These are phyloP conservation scores for Termitomyces sp. DNA, from an alignment of 768 basidiomycete species.

Conservation along the genomic window DNA sequence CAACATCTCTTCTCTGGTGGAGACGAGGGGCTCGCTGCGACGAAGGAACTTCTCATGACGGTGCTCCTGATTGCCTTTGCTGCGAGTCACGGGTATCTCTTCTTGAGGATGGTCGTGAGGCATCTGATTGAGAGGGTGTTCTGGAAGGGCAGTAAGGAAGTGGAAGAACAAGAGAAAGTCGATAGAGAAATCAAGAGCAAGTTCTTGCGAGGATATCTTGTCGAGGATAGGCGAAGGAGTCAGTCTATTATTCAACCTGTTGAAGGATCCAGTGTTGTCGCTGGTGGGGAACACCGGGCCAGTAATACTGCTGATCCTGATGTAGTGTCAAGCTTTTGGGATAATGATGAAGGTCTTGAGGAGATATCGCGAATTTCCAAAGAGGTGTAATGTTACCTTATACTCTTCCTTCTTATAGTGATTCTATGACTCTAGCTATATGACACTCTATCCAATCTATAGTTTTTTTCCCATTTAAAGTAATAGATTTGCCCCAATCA, in stretches of 20 bases:
- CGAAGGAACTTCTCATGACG: conserved; percentile 51
- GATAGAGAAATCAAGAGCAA: conserved; percentile 44
- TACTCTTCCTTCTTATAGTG: not conserved
- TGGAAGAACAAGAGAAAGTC: conserved; percentile 48
- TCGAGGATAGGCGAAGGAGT: conserved; percentile 11
- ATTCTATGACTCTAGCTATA: not conserved
- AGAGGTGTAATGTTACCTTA: conserved; percentile 30
- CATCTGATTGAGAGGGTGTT: conserved; percentile 71
- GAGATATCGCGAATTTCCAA: conserved; percentile 68
- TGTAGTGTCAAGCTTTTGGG: conserved; percentile 54
- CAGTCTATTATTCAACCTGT: conserved; percentile 13
- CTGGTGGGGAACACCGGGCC: conserved; percentile 8
- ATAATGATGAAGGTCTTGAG: conserved; percentile 66
- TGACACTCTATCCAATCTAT: not conserved
- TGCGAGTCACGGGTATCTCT: conserved; percentile 83
- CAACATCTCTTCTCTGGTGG: conserved; percentile 20
- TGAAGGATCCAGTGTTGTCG: conserved; percentile 12
- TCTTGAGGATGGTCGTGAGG: conserved; percentile 58
- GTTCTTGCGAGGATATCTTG: conserved; percentile 29
- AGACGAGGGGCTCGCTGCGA: conserved; percentile 27
- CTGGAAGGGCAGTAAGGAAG: conserved; percentile 74
- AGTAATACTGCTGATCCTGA: conserved; percentile 8
- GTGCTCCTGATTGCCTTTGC: conserved; percentile 73
- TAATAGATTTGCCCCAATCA: not conserved
- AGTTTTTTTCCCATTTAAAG: not conserved